Base-by-base conservation (phyloP, 73 alveolate species). In the Paramecium tetraurelia region DNA sequence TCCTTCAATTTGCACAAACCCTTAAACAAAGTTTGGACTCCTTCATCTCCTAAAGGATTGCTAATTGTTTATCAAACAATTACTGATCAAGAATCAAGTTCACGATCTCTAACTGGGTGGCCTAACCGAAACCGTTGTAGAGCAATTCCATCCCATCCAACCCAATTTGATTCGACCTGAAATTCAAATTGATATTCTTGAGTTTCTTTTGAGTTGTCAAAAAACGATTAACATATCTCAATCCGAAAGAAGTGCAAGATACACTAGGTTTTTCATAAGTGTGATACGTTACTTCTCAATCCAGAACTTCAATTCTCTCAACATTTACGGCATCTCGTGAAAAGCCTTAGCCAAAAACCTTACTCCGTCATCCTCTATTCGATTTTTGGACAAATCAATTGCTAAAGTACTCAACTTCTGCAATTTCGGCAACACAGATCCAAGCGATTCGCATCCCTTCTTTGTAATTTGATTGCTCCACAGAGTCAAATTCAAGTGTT, bases 291-390 rank as follows among this genome's bases (percentile, higher is more conserved):
- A 72, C 86, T 72, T 72, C 18, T 80, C 90, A 18, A 40, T 38
- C 57, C 48, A 40, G n/a, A 80, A 48, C 29, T 80, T 80, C 7
- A 80, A 31, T 7, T 80, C 90, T 80, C 90, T 43, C 20, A 80
- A 80, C 1, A 10, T 31, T 63, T 80, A 18, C 12, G 10, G 38
- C 75, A 43, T 24, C n/a, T 80, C 70, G 43, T 80, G 46, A 43
- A 80, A n/a, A 20, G 90, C 77, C 12, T 80, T 41, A 8, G 90
- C 90, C 5, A 80, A 40, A 22, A 44, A 48, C 24, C 90, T 41
- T 10, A 80, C 90, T 4, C 90, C 90, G 9, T 80, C 43, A 80
- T 80, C 90, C n/a, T 48, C 72, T n/a, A 80, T 80, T 16, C 57
- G 48, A 44, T 80, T 80, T 31, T 80, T 80, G 16, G 90, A 80